Evolutionary conservation across 306 rosid genomes (phyloP).

Genomic region (Medicago truncatula): MtrunA17r5.0-ANR NC_053049.1:10358001-10358500

Average conservation of each 20-base stretch:
- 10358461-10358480: background rate
- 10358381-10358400: background rate
- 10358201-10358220: background rate
- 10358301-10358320: background rate
- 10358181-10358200: background rate
- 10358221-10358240: too few relatives aligned
- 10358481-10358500: background rate
- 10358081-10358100: background rate
- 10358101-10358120: slow-evolving; percentile 20
- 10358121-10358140: background rate
- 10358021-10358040: slow-evolving; percentile 23
- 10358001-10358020: slow-evolving; percentile 9
- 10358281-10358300: background rate
- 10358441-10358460: background rate
- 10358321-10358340: background rate
- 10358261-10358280: background rate
- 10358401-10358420: background rate
- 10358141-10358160: slow-evolving; percentile 1
- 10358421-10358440: background rate
- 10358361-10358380: background rate
- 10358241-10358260: background rate
- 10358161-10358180: background rate
- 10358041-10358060: background rate
- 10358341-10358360: background rate
- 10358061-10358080: slow-evolving; percentile 21